Conservation (phyloP, 2,329 filamentous ascomycete genomes). For the Aplosporella prunicola region DNA sequence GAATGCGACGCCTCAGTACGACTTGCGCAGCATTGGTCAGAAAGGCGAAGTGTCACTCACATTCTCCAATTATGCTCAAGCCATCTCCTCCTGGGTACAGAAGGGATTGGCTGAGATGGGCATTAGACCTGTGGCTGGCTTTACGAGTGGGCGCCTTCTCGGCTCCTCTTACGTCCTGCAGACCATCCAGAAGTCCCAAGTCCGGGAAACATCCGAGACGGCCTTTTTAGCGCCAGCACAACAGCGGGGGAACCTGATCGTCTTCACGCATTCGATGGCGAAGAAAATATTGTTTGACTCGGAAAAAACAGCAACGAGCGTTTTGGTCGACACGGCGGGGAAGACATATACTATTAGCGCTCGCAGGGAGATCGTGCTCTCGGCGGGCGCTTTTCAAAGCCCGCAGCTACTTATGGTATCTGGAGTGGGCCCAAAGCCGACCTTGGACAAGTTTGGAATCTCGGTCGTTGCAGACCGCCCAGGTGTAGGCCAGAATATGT, state of each 20-base stretch:
- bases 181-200: conserved; percentile 8
- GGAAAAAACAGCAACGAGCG: conserved; percentile 18
- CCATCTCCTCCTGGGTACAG: conserved; percentile 14
- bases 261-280: conserved; percentile 3
- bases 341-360: no score
- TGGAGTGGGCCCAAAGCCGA: not conserved
- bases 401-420: not conserved
- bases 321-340: conserved; percentile 13
- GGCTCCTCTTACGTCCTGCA: conserved; percentile 14
- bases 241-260: conserved; percentile 12
- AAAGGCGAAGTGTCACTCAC: conserved; percentile 13
- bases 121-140: conserved; percentile 14
- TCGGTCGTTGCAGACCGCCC: not conserved
- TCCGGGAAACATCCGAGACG: conserved; percentile 12
- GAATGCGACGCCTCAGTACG: conserved; percentile 18
- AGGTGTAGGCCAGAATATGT: not conserved
- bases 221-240: conserved; percentile 10
- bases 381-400: not conserved
- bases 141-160: conserved; percentile 15
- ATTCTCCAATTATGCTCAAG: conserved; percentile 16
- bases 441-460: not conserved
- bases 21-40: conserved; percentile 13
- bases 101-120: conserved; percentile 14
- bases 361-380: not conserved
- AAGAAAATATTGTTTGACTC: conserved; percentile 16